phyloP scores from a whole-genome alignment of 2,329 filamentous ascomycete species.

The Cladobotryum mycophilum region DNA sequence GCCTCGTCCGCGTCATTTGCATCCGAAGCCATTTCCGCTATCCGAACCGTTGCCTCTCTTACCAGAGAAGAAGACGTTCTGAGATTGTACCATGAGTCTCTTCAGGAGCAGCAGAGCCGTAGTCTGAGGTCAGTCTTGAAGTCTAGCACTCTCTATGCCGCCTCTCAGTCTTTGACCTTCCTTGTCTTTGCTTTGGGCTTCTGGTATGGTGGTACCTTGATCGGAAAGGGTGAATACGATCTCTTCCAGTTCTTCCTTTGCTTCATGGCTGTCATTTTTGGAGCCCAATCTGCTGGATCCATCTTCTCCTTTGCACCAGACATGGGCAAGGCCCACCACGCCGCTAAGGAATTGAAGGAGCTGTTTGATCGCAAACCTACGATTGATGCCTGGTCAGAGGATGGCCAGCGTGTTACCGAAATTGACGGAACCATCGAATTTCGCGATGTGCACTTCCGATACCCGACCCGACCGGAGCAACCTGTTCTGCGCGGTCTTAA shows the following conservation, averaged over 20 bases:
- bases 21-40: slow-evolving; percentile 88
- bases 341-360: slow-evolving; percentile 71
- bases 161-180: slow-evolving; percentile 78
- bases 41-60: slow-evolving; percentile 86
- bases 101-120: slow-evolving; percentile 59
- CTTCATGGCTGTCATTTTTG: slow-evolving; percentile 83
- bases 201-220: slow-evolving; percentile 81
- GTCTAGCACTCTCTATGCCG: slow-evolving; percentile 74
- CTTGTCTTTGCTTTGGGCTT: slow-evolving; percentile 81
- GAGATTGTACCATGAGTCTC: slow-evolving; percentile 59
- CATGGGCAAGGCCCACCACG: slow-evolving; percentile 87
- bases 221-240: slow-evolving; percentile 63
- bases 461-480: slow-evolving; percentile 84
- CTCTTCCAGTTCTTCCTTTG: slow-evolving; percentile 90
- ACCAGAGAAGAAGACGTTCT: slow-evolving; percentile 82
- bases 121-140: slow-evolving; percentile 70
- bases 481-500: slow-evolving; percentile 82
- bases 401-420: slow-evolving; percentile 56
- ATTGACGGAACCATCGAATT: slow-evolving; percentile 82
- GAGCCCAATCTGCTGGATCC: slow-evolving; percentile 83
- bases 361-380: slow-evolving; percentile 76
- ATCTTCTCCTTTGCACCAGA: slow-evolving; percentile 88
- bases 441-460: slow-evolving; percentile 87
- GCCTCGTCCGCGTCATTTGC: slow-evolving; percentile 78
- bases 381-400: slow-evolving; percentile 75